phyloP scores from a whole-genome alignment of 495 filamentous ascomycete species.

The Lasiosphaeriaceae sp. region DNA sequence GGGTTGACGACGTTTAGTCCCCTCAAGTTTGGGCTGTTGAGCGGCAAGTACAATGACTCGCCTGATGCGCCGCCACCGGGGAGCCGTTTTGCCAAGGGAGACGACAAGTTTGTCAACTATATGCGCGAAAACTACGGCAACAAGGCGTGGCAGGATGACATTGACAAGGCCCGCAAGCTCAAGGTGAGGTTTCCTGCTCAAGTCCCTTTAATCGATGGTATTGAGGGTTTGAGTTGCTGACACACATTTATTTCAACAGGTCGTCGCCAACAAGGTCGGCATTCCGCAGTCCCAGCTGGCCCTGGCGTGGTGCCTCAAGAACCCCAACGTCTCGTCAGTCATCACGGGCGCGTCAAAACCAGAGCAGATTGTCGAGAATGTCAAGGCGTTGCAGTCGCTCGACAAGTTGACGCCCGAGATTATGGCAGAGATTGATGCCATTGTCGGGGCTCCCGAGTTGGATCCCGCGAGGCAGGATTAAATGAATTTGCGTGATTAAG shows the following conservation, averaged over 20 bases:
- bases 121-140: conserved; percentile 31
- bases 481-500: too few species aligned
- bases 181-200: conserved; percentile 28
- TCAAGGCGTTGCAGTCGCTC: conserved; percentile 55
- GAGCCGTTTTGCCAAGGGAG: conserved; percentile 41
- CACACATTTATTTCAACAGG: conserved; percentile 4
- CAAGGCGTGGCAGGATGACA: conserved; percentile 25
- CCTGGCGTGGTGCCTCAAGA: conserved; percentile 71
- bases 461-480: conserved; percentile 24
- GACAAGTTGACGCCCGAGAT: conserved; percentile 61
- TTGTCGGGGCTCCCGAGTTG: conserved; percentile 27
- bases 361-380: conserved; percentile 65
- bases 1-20: conserved; percentile 67
- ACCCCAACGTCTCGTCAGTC: conserved; percentile 61
- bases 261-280: conserved; percentile 61
- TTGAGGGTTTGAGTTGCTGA: not conserved
- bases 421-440: conserved; percentile 62
- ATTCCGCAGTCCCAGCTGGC: conserved; percentile 56
- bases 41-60: conserved; percentile 71
- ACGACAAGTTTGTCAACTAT: conserved; percentile 33
- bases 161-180: conserved; percentile 40
- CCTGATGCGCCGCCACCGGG: conserved; percentile 47
- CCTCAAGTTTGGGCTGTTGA: conserved; percentile 63
- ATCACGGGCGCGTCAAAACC: conserved; percentile 67
- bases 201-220: too few species aligned